Evolutionary conservation across 805 yeast species (phyloP).

Genomic region (Lipomyces japonicus): DNA sequence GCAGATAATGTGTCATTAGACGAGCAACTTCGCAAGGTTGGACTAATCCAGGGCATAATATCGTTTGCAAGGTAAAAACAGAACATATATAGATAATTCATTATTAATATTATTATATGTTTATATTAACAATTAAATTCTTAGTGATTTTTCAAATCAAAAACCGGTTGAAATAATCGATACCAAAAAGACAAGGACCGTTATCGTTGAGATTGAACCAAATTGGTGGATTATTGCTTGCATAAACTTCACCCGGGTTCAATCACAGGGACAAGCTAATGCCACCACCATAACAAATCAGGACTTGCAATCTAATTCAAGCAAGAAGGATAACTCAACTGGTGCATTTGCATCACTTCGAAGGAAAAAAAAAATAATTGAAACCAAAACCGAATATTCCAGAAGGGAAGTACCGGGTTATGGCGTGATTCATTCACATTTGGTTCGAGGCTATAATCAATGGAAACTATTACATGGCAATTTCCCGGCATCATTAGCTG

Average conservation of each 20-base stretch:
- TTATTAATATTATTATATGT: no score
- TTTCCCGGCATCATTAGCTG: slow-evolving; percentile 13
- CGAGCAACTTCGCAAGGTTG: slow-evolving; percentile 25
- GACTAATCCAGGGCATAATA: slow-evolving; percentile 25
- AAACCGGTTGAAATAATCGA: slow-evolving; percentile 28
- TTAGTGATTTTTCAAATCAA: slow-evolving; percentile 23
- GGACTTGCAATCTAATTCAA: neutral
- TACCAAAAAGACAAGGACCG: slow-evolving; percentile 27
- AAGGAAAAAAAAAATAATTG: slow-evolving; percentile 16
- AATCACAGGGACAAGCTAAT: slow-evolving; percentile 8
- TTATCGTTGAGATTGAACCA: slow-evolving; percentile 25
- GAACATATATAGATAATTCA: no score
- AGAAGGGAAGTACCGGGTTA: slow-evolving; percentile 26
- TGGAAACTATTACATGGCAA: slow-evolving; percentile 21
- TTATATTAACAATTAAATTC: neutral
- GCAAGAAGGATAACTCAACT: neutral
- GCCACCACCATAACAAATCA: neutral
- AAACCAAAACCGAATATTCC: slow-evolving; percentile 22
- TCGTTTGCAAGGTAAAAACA: slow-evolving; percentile 27
- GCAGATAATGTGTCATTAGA: slow-evolving; percentile 22
- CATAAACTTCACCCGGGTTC: slow-evolving; percentile 22
- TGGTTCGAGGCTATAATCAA: slow-evolving; percentile 25
- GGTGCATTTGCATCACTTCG: slow-evolving; percentile 21
- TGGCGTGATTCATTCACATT: slow-evolving; percentile 22
- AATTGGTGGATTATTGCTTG: slow-evolving; percentile 28